Evolutionary conservation across 2,329 filamentous ascomycete species (phyloP), one percentile per base, ranked within the genome.

Genomic region (Leptographium galeiforme): DNA sequence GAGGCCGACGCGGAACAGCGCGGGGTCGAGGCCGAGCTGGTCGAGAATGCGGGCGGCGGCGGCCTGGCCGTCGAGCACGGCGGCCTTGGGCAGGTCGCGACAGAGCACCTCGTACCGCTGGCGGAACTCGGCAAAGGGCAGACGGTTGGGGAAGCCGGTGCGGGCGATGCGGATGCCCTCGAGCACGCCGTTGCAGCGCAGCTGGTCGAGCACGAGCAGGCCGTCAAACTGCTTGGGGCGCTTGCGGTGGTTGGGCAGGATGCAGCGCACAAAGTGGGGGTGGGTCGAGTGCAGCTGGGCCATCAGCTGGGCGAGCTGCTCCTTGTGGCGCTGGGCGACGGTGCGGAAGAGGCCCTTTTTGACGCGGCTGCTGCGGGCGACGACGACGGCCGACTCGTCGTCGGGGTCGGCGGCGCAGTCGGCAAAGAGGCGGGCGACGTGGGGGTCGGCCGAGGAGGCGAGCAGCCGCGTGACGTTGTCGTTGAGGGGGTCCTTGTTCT

Each of bases 121-220:
- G 52, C 93, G 82, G 70, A 98, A 98, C 64, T 98, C 94, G 3
- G 87, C 79, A 65, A 98, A 98, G 0, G 87, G 79, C 36, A 98
- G 75, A 60, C 93, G 79, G 65, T 98, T 98, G 50, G 93, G 93
- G 66, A 98, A 98, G 30, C 93, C 93, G 6, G 94, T 98, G 47
- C 93, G 82, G 30, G 93, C 93, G 67, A 98, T 98, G 57, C 93
- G 82, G 63, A 98, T 98, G 57, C 93, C 93, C 70, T 98, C 93
- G n/a, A 98, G 76, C 3, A 98, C 93, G 85, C 93, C 93, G 66
- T 98, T 98, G 70, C 93, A 98, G 51, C 93, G 83, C n/a, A 98
- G 73, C 66, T 98, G 94, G 63, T 98, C 93, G 7, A 98, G 77
- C 2, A 98, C 94, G n/a, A 98, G 79, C 2, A 89, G 81, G 4